These are phyloP conservation scores for Circinella minor DNA, from an alignment of 371 early-diverging fungal species.

Conservation along the genomic window DNA sequence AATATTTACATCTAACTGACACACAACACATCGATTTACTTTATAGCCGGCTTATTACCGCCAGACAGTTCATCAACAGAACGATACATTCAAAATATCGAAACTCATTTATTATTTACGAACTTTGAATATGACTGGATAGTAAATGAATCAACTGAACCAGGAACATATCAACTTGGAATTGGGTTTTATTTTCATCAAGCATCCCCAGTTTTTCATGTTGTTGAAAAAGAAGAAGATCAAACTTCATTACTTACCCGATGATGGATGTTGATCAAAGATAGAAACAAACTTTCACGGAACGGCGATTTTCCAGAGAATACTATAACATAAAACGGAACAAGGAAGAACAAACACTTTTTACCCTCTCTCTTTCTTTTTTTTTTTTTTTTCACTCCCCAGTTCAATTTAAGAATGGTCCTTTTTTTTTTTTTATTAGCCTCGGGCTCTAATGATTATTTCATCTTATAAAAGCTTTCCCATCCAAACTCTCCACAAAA, in stretches of 20 bases:
- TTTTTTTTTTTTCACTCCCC: background rate
- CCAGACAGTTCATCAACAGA: constrained; percentile 16
- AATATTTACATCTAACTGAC: no score
- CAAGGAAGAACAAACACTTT: constrained; percentile 1
- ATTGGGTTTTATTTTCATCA: constrained; percentile 33
- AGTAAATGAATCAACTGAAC: constrained; percentile 21
- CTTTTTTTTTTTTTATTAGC: background rate
- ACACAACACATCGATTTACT: background rate
- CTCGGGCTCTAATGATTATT: background rate
- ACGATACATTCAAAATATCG: constrained; percentile 24
- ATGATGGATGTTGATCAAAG: background rate
- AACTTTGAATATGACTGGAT: constrained; percentile 27
- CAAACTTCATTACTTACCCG: background rate
- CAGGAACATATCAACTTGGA: constrained; percentile 29
- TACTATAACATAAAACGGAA: background rate
- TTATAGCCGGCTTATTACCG: constrained; percentile 24
- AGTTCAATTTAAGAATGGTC: constrained; percentile 2
- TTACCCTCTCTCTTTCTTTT: no score
- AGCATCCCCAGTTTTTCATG: constrained; percentile 22
- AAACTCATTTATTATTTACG: constrained; percentile 18
- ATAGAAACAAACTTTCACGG: no score
- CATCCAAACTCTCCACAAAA: no score
- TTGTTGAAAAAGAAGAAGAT: constrained; percentile 8
- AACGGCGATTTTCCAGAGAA: no score
- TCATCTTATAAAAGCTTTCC: no score